A percentile compares a stretch with the other conserved stretches of the same genome.
Conservation (phyloP, 108 stramenopile species). For the Bacterosira constricta region DNA sequence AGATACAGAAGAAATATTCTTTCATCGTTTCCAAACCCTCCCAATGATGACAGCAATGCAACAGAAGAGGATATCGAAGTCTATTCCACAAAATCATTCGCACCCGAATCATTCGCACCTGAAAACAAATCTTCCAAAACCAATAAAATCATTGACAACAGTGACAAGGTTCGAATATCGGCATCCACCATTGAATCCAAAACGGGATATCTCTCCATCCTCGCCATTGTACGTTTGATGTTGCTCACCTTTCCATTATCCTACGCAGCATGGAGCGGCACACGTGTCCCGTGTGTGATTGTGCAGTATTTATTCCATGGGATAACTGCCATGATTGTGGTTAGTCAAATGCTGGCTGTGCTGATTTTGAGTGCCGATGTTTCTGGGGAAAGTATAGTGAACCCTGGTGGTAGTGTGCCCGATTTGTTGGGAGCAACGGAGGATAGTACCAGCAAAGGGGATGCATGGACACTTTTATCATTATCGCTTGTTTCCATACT, state of each 20-base stretch:
- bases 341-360: conserved; percentile 65
- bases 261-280: conserved; percentile 79
- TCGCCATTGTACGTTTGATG: conserved; percentile 60
- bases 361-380: conserved; percentile 48
- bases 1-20: neutral
- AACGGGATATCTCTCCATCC: conserved; percentile 55
- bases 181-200: conserved; percentile 18
- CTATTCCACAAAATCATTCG: neutral
- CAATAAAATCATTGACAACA: neutral
- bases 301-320: conserved; percentile 66
- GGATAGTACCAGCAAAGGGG: conserved; percentile 1
- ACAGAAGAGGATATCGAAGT: neutral
- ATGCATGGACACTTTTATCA: conserved; percentile 62
- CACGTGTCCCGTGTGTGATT: conserved; percentile 59
- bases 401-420: conserved; percentile 3
- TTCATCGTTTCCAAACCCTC: neutral
- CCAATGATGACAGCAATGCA: conserved; percentile 3
- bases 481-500: conserved; percentile 56
- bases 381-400: neutral
- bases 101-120: neutral
- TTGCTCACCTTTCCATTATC: conserved; percentile 70
- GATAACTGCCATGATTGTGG: conserved; percentile 47
- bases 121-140: neutral
- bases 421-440: conserved; percentile 2
- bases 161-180: conserved; percentile 10